Conservation (phyloP, 768 basidiomycete genomes). For the Tulasnella sp. region DNA sequence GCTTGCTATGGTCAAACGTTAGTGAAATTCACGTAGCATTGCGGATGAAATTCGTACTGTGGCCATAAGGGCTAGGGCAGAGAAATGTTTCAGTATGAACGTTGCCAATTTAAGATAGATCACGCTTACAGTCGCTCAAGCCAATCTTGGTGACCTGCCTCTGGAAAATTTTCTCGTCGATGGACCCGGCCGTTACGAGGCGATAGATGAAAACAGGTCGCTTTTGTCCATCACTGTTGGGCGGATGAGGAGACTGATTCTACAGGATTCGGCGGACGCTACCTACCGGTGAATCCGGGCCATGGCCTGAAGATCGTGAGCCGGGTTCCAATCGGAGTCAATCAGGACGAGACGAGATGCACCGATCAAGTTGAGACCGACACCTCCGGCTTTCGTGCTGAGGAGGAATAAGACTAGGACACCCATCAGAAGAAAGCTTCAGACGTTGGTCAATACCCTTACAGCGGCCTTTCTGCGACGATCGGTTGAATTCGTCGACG, state of each 20-base stretch:
- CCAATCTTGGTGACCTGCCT: slow-evolving; percentile 93
- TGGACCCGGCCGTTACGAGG: slow-evolving; percentile 79
- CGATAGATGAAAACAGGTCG: slow-evolving; percentile 86
- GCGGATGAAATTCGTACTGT: slow-evolving; percentile 39
- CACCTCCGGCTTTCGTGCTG: slow-evolving; percentile 93
- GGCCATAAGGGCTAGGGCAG: background rate
- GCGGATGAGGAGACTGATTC: background rate
- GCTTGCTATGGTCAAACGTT: slow-evolving; percentile 21
- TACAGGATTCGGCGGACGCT: background rate
- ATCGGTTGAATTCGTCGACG: slow-evolving; percentile 85
- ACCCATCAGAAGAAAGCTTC: slow-evolving; percentile 8
- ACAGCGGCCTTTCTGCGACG: slow-evolving; percentile 69
- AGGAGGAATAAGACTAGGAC: slow-evolving; percentile 78
- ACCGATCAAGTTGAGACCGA: slow-evolving; percentile 89
- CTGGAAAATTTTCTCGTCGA: slow-evolving; percentile 94
- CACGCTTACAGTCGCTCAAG: slow-evolving; percentile 70
- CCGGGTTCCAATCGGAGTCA: slow-evolving; percentile 94
- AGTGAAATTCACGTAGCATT: slow-evolving; percentile 50
- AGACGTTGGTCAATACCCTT: slow-evolving; percentile 35
- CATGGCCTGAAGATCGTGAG: slow-evolving; percentile 93
- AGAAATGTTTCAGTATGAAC: slow-evolving; percentile 24
- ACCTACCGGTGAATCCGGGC: slow-evolving; percentile 86
- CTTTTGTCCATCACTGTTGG: slow-evolving; percentile 84
- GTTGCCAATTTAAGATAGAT: slow-evolving; percentile 32
- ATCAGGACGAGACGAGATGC: slow-evolving; percentile 71